Percentiles rank a stretch among this genome's conserved stretches.
phyloP scores from a whole-genome alignment of 169 alveolate species.

The Perkinsus olseni region DNA sequence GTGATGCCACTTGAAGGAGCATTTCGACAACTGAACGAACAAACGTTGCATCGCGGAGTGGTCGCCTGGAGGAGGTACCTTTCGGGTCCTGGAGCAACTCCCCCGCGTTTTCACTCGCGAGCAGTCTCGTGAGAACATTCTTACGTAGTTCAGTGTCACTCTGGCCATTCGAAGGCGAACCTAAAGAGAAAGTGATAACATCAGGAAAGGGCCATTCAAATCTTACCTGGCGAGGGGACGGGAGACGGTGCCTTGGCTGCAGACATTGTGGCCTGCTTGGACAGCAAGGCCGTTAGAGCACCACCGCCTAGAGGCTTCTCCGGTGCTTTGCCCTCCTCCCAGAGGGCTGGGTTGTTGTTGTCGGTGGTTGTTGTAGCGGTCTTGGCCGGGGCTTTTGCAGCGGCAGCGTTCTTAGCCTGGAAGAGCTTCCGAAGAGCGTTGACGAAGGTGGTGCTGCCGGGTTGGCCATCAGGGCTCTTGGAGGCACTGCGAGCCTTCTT shows the following conservation, averaged over 20 bases:
- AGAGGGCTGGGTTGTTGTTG: background rate
- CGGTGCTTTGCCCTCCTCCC: background rate
- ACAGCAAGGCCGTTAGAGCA: background rate
- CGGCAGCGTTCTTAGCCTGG: background rate
- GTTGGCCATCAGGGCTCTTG: background rate
- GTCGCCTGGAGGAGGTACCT: background rate
- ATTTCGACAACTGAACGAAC: background rate
- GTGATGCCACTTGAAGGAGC: background rate
- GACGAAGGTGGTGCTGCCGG: background rate
- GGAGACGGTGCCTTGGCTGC: background rate
- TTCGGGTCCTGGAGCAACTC: background rate
- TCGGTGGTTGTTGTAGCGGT: too few species aligned
- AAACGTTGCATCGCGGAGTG: background rate
- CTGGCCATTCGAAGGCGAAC: background rate
- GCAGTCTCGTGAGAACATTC: background rate
- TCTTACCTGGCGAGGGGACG: background rate
- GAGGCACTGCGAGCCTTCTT: background rate
- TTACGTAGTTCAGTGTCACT: background rate
- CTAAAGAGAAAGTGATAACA: background rate
- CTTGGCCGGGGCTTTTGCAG: background rate
- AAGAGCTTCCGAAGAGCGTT: background rate
- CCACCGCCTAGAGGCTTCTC: background rate
- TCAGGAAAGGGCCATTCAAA: background rate
- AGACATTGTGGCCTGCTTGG: background rate
- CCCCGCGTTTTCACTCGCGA: background rate